Percentiles rank a stretch among this genome's conserved stretches.
phyloP scores from a whole-genome alignment of 2,329 filamentous ascomycete genomes.

The Microcyclosporella mali region DNA sequence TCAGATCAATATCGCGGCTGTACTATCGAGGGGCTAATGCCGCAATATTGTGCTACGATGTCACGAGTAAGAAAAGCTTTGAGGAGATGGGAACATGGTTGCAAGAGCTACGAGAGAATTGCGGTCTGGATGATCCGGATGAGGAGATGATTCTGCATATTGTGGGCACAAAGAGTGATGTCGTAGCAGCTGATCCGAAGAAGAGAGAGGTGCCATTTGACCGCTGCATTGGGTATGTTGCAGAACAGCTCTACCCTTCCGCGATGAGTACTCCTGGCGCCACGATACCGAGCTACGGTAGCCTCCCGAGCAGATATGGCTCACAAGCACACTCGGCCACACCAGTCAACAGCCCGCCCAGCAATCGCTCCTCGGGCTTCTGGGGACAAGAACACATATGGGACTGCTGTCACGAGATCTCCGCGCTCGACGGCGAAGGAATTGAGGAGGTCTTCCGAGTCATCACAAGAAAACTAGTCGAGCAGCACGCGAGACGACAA shows the following conservation, averaged over 20 bases:
- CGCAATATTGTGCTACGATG: conserved; percentile 89
- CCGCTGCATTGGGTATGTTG: conserved; percentile 90
- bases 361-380: conserved; percentile 61
- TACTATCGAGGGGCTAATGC: conserved; percentile 96
- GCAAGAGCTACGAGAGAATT: conserved; percentile 34
- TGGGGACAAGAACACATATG: conserved; percentile 84
- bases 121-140: conserved; percentile 13
- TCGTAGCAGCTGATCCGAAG: conserved; percentile 76
- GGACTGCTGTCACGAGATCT: conserved; percentile 97
- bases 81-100: conserved; percentile 91
- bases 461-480: conserved; percentile 74
- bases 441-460: conserved; percentile 95
- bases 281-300: conserved; percentile 3
- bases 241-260: conserved; percentile 73
- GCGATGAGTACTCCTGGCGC: conserved; percentile 11
- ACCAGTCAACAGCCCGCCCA: conserved; percentile 34
- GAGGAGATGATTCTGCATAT: conserved; percentile 80
- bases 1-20: conserved; percentile 85
- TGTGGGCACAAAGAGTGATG: conserved; percentile 90
- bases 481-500: conserved; percentile 57
- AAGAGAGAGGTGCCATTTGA: conserved; percentile 85
- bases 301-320: conserved; percentile 35
- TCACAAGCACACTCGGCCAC: conserved; percentile 42
- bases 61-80: conserved; percentile 79
- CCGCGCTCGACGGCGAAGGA: conserved; percentile 85